Base-by-base conservation (phyloP, 352 stramenopile species). In the Phytophthora podocarpi region DNA sequence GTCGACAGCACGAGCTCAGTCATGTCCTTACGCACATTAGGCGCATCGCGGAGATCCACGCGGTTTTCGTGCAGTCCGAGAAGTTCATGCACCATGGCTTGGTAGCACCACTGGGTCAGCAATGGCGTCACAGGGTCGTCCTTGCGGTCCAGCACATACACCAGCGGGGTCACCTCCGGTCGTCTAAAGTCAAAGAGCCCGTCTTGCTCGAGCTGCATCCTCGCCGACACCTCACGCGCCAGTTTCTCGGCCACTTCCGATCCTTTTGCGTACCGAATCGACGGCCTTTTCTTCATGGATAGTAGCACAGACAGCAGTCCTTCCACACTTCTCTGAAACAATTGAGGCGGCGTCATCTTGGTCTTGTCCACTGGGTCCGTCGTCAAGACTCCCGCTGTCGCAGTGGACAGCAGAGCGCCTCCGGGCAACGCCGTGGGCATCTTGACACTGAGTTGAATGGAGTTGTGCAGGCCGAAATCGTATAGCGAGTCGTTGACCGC, bases 1-100 rank as follows among this genome's bases (percentile, higher is more conserved):
- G 90, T 82, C 32, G 91, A 97, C 31, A 99, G 76, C 23, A 99
- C 97, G 15, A 99, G 91, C 82, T 99, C 97, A 54, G 97, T 96
- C 77, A 99, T 96, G 71, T 99, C 97, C 59, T 98, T 98, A 26
- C 90, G 79, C 21, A 98, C 87, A 50, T 97, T 96, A 0, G 96
- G 97, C 27, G 92, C 96, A 51, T 97, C 95, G 26, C 86, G 83
- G 40, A 99, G 82, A 61, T 98, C 87, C 46, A 99, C 97, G 23
- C 97, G 89, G 79, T 99, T 99, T 78, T 99, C 98, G 49, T 98
- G 95, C 35, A 99, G 81, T 10, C 95, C 95, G 31, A 99, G 72
- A 34, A 99, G 78, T 82, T 99, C 98, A 70, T 99, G 98, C 5
- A 99, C 96, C 98, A 99, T 99, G 20, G 97, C 97, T 74, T 98